Base-by-base conservation (phyloP, 371 early-diverging fungal genomes). In the Lichtheimia corymbifera region DNA sequence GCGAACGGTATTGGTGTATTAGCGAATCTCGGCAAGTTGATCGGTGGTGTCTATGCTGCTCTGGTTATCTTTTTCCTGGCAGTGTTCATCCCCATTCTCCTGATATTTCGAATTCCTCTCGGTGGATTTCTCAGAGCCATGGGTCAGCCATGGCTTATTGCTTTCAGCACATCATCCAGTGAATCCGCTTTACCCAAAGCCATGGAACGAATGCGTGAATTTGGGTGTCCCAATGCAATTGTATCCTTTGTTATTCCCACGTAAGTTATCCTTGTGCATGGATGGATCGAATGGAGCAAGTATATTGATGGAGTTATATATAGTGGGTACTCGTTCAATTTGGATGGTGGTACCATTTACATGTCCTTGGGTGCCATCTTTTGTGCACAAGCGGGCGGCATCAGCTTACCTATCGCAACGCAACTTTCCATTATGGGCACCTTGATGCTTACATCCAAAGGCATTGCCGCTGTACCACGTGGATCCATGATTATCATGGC, bases 131-230 rank as follows among this genome's bases (percentile, higher is more conserved):
- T 76, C 59, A 67, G 68, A 18, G 76, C 84, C 15, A 79, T 89
- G 25, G 72, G 72, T 15, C 80, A 86, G 53, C 92, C 93, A 22
- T 83, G 88, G 71, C 57, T 91, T 42, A 84, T 93, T 67, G 92
- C 92, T n/a, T 93, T 91, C 66, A 85, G 90, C 62, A 90, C 92
- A 17, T 91, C 93, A 17, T 90, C 91, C 12, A 90, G 90, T 54
- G 93, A 93, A 69, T 88, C 92, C 17, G 91, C 91, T 5, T 73
- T 93, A 13, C 90, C 90, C 17, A 77, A 80, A 50, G 93, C 91
- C 15, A 84, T 93, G 79, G 87, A 90, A 67, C 77, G 77, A 58
- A 85, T 93, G 80, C 81, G 87, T 45, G 80, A 62, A 2, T 89
- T 90, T 67, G 93, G 93, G n/a, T 86, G 88, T 62, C 80, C 90